Percentiles rank a stretch among this genome's conserved stretches.
These are phyloP conservation scores for Neurospora discreta DNA, from an alignment of 495 filamentous ascomycete genomes.

Conservation along the genomic window DNA sequence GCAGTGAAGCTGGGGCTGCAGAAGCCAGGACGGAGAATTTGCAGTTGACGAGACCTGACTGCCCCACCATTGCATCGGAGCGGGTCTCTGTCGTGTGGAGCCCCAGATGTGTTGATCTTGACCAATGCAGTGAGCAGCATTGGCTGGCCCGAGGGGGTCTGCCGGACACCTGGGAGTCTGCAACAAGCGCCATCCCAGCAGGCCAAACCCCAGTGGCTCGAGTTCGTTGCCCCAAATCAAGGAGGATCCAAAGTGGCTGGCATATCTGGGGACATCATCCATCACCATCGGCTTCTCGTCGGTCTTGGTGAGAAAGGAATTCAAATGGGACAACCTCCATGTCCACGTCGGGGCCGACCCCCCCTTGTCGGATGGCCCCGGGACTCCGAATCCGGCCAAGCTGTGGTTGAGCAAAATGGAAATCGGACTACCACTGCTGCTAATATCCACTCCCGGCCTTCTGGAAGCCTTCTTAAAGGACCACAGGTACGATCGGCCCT, in stretches of 20 bases:
- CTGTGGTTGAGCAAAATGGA: background rate
- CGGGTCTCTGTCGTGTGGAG: background rate
- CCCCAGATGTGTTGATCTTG: background rate
- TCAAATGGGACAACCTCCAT: background rate
- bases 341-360: background rate
- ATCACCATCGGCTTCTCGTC: background rate
- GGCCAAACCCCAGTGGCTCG: background rate
- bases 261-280: background rate
- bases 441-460: conserved; percentile 7
- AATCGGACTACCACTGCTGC: background rate
- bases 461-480: conserved; percentile 18
- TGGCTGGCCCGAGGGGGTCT: background rate
- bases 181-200: background rate
- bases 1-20: background rate
- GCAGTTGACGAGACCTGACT: background rate
- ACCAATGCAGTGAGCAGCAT: background rate
- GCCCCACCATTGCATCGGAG: background rate
- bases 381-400: conserved; percentile 2
- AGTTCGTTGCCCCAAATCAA: background rate
- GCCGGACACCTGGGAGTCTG: background rate
- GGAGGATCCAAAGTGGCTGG: background rate
- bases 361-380: conserved; percentile 2
- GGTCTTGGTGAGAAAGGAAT: background rate
- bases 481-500: conserved; percentile 12
- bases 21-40: background rate